Conservation (phyloP, 1,284 basidiomycete species). For the Austropuccinia psidii region DNA sequence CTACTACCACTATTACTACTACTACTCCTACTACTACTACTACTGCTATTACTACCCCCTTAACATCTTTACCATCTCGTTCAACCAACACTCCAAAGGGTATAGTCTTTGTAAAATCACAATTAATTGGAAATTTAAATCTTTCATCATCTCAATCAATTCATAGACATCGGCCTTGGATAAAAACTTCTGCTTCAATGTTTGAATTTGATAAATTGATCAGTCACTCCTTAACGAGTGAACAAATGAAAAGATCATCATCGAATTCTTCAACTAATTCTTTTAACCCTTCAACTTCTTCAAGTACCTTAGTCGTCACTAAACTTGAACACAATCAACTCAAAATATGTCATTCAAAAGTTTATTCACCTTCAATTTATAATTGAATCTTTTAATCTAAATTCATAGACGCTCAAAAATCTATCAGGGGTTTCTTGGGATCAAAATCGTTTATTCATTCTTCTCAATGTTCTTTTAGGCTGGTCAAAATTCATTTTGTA, state of each 20-base stretch:
- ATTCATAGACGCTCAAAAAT: too few species aligned
- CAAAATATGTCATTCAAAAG: conserved; percentile 7
- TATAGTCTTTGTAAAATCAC: conserved; percentile 7
- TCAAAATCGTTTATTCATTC: too few species aligned
- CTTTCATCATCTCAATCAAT: background rate
- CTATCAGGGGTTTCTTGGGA: too few species aligned
- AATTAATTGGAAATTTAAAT: background rate
- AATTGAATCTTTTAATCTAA: too few species aligned
- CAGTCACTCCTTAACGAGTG: too few species aligned
- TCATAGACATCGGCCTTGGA: background rate
- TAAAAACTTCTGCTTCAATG: background rate
- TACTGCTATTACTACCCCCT: background rate
- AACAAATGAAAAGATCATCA: background rate
- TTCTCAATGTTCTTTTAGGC: too few species aligned
- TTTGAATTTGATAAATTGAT: background rate
- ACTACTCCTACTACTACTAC: background rate
- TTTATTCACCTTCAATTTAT: too few species aligned
- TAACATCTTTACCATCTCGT: background rate
- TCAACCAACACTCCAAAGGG: background rate
- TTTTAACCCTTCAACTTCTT: background rate
- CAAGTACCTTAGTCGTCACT: background rate
- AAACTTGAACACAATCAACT: conserved; percentile 10
- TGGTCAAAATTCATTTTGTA: too few species aligned
- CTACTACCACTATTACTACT: background rate
- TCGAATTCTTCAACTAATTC: background rate